Base-by-base conservation (phyloP, 768 basidiomycete species). In the Serendipita sp. region DNA sequence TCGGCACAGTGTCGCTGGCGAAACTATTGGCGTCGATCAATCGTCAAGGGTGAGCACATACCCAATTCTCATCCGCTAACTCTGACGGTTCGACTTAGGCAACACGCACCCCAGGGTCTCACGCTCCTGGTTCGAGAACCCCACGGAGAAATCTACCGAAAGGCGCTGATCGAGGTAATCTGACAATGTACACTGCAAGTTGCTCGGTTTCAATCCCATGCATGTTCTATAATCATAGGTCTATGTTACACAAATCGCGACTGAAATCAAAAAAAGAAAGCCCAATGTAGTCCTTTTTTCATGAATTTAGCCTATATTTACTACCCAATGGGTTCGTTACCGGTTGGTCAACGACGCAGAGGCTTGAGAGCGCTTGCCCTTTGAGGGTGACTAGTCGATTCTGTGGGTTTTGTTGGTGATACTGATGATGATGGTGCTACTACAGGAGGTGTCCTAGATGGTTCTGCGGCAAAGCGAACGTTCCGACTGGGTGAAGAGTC, bases 1-100 rank as follows among this genome's bases (percentile, higher is more conserved):
- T 96, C 13, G 95, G 84, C 17, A 82, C 84, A 0, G 72, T 97
- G 17, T 75, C 88, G 2, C 69, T 93, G 13, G 68, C 71, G 28
- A 74, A 74, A 61, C 73, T 83, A 38, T 66, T 85, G 26, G 76
- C 79, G 38, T 58, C 26, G 9, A 58, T 58, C 17, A 28, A 31
- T 9, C 17, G 26, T 13, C 17, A n/a, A 22, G 30, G 26, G 53
- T 58, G 26, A 58, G 53, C 11, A 11, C 9, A 28, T n/a, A 48
- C n/a, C 45, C n/a, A n/a, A 48, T 48, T 48, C 9, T n/a, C n/a
- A n/a, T n/a, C n/a, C n/a, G 26, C 45, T n/a, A 28, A 48, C 7
- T 5, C 45, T 38, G 38, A 38, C 14, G 7, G 14, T 7, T 38
- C 38, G n/a, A 5, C n/a, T 48, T 28, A 48, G 45, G 9, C n/a